Evolutionary conservation across 352 stramenopile species (phyloP).

Genomic region (Phytophthora palmivora): DNA sequence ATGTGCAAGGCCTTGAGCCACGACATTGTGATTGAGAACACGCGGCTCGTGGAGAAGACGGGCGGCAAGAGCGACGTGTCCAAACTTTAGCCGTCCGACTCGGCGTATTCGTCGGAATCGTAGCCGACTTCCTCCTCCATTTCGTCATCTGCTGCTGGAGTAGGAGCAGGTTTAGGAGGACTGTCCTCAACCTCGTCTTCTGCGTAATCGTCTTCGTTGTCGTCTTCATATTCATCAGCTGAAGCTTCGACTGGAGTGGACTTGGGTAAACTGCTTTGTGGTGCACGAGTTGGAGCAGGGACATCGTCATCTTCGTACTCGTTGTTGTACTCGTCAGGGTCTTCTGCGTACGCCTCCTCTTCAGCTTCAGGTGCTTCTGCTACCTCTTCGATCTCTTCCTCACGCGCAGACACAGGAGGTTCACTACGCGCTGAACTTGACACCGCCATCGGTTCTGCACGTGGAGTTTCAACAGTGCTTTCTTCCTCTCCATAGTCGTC

Average conservation of each 20-base stretch:
- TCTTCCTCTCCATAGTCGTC: slow-evolving; percentile 39
- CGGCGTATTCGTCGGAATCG: slow-evolving; percentile 65
- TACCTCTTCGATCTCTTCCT: slow-evolving; percentile 31
- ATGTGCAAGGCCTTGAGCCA: slow-evolving; percentile 98
- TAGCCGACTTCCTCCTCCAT: slow-evolving; percentile 48
- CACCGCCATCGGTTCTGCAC: not conserved
- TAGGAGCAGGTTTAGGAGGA: slow-evolving; percentile 12
- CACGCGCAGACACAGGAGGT: slow-evolving; percentile 17
- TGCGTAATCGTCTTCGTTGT: slow-evolving; percentile 30
- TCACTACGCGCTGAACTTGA: slow-evolving; percentile 1
- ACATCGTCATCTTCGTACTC: slow-evolving; percentile 52
- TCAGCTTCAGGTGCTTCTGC: slow-evolving; percentile 16
- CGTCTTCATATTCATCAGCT: slow-evolving; percentile 33
- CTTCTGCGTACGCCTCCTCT: slow-evolving; percentile 42
- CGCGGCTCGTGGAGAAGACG: slow-evolving; percentile 90
- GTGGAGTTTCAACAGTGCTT: slow-evolving; percentile 7
- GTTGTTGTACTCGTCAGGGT: slow-evolving; percentile 49
- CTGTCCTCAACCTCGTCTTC: slow-evolving; percentile 35
- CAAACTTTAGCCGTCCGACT: slow-evolving; percentile 48
- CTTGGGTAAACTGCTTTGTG: slow-evolving; percentile 3
- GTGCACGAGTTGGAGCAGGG: slow-evolving; percentile 7
- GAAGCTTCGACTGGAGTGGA: slow-evolving; percentile 4
- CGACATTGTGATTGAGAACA: slow-evolving; percentile 94
- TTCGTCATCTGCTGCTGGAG: slow-evolving; percentile 26
- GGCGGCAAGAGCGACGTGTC: slow-evolving; percentile 91